Percentiles rank a stretch among this genome's conserved stretches.
Evolutionary conservation across 768 basidiomycete species (phyloP).

Genomic region (Neoboletus subvelutipes): DNA sequence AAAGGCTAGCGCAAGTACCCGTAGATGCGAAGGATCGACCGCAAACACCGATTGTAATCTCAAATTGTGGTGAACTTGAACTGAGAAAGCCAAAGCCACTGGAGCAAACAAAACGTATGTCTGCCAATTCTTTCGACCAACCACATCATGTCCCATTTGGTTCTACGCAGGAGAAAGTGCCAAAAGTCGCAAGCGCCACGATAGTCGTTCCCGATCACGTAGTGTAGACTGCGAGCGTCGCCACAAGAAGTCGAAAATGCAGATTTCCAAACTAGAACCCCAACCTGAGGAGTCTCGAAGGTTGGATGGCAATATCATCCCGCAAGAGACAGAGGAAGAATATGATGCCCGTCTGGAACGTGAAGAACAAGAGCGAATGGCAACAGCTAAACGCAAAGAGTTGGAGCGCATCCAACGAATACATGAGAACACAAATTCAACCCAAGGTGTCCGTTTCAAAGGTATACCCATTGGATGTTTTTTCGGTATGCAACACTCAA

Average conservation of each 20-base stretch:
- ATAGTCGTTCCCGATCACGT: constrained; percentile 26
- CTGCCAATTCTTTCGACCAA: background rate
- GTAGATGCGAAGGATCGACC: constrained; percentile 80
- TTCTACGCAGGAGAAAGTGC: constrained; percentile 6
- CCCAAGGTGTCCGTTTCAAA: constrained; percentile 62
- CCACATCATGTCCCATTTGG: background rate
- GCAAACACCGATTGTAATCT: constrained; percentile 59
- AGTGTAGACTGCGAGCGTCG: constrained; percentile 29
- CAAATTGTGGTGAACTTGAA: constrained; percentile 84
- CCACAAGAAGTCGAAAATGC: constrained; percentile 29
- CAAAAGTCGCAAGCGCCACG: constrained; percentile 22
- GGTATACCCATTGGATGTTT: constrained; percentile 35
- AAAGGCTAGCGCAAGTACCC: constrained; percentile 58
- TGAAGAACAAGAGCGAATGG: constrained; percentile 61
- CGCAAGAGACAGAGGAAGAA: constrained; percentile 66
- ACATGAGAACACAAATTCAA: constrained; percentile 33
- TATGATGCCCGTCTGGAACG: constrained; percentile 68
- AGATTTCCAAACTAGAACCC: constrained; percentile 1
- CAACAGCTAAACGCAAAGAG: constrained; percentile 45
- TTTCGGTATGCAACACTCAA: background rate
- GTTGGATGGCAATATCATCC: constrained; percentile 7
- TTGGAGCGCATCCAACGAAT: constrained; percentile 47
- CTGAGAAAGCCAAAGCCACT: constrained; percentile 40
- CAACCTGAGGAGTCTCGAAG: constrained; percentile 9
- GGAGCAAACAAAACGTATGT: constrained; percentile 18